These are phyloP conservation scores for Hanseniaspora singularis DNA, from an alignment of 805 yeast genomes.

Conservation along the genomic window DNA sequence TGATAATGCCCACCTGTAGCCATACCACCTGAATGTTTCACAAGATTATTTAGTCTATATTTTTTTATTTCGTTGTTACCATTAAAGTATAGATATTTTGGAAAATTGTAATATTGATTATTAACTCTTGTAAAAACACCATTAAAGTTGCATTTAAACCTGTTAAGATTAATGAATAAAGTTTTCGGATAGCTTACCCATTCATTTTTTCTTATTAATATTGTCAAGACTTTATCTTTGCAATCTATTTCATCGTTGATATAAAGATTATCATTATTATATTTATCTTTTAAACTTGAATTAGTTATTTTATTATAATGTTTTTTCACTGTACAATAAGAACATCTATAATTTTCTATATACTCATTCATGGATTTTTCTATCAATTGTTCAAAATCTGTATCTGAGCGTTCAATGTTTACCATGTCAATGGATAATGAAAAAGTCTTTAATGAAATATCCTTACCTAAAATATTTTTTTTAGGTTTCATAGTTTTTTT, in stretches of 20 bases:
- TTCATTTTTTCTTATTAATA: conserved; percentile 50
- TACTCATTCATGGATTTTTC: conserved; percentile 1
- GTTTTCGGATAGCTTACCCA: conserved; percentile 58
- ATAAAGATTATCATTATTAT: background rate
- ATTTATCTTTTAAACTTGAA: background rate
- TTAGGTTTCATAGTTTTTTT: background rate
- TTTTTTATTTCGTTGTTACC: conserved; percentile 24
- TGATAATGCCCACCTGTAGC: conserved; percentile 74
- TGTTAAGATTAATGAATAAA: conserved; percentile 69
- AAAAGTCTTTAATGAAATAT: background rate
- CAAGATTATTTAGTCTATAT: conserved; percentile 57
- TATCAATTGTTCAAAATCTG: background rate
- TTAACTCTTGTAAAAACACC: conserved; percentile 61
- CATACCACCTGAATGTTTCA: conserved; percentile 83
- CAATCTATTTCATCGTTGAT: conserved; percentile 35
- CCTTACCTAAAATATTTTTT: background rate
- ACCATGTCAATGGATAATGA: background rate
- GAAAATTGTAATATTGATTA: conserved; percentile 57
- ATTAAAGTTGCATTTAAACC: conserved; percentile 53
- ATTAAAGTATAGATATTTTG: conserved; percentile 45
- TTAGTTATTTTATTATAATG: background rate
- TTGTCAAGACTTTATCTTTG: conserved; percentile 38
- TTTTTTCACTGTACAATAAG: background rate
- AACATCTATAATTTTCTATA: conserved; percentile 2
- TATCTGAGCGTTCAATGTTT: background rate